These are phyloP conservation scores for Meripilus lineatus DNA, from an alignment of 1,284 basidiomycete genomes.

Conservation along the genomic window DNA sequence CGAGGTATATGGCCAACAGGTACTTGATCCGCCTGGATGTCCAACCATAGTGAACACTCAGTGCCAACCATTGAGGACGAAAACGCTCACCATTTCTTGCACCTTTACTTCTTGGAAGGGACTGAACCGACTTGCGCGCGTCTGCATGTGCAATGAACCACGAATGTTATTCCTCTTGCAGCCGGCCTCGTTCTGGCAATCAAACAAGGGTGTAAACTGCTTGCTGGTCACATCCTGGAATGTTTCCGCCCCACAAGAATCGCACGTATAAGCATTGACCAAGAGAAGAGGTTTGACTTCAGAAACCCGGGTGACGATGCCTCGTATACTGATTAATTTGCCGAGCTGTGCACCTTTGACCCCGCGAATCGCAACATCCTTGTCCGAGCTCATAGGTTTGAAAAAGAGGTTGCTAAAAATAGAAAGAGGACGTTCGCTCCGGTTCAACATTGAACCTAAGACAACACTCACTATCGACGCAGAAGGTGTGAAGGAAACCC, in stretches of 20 bases:
- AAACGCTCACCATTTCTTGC: conserved; percentile 85
- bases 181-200: conserved; percentile 79
- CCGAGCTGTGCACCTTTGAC: conserved; percentile 87
- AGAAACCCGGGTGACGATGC: conserved; percentile 97
- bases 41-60: conserved; percentile 12
- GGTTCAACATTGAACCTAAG: neutral
- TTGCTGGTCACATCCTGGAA: conserved; percentile 98
- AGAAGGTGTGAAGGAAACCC: conserved; percentile 89
- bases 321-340: conserved; percentile 91
- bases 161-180: conserved; percentile 87
- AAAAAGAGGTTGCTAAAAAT: conserved; percentile 85
- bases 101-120: conserved; percentile 99
- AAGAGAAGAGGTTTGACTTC: conserved; percentile 98
- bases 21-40: conserved; percentile 89
- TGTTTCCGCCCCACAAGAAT: conserved; percentile 96
- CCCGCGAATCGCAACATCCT: conserved; percentile 85
- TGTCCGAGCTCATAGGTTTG: conserved; percentile 70
- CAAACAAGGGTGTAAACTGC: conserved; percentile 84
- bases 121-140: conserved; percentile 93
- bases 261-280: conserved; percentile 98
- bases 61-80: neutral
- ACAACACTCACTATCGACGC: conserved; percentile 83
- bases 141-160: conserved; percentile 97
- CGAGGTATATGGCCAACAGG: conserved; percentile 99
- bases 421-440: conserved; percentile 12